Conservation (phyloP, 1,284 basidiomycete species). For the Ustilago xerochloae region DNA sequence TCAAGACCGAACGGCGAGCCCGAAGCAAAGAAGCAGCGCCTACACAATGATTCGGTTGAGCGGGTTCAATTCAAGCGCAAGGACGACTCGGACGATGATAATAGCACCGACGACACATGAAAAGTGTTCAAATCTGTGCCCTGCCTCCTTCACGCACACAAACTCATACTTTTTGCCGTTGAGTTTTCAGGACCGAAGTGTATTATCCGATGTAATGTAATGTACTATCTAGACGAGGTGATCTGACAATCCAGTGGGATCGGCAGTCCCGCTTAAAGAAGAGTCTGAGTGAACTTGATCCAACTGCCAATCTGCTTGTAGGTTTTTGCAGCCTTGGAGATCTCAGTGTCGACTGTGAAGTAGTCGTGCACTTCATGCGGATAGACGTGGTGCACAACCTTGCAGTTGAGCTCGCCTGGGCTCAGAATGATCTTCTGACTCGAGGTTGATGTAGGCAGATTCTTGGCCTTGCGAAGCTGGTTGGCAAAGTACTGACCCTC, state of each 20-base stretch:
- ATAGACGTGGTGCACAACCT: constrained; percentile 28
- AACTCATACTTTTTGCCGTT: no score
- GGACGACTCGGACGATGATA: constrained; percentile 15
- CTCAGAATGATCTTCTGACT: constrained; percentile 32
- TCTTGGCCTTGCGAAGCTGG: constrained; percentile 50
- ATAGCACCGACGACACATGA: background rate
- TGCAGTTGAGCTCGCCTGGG: constrained; percentile 43
- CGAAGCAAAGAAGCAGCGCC: constrained; percentile 30
- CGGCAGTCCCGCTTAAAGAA: constrained; percentile 6
- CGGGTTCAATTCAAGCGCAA: constrained; percentile 32
- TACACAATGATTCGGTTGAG: constrained; percentile 26
- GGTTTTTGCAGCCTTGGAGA: constrained; percentile 31
- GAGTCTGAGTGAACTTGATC: constrained; percentile 46
- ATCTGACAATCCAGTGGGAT: no score
- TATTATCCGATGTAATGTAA: background rate
- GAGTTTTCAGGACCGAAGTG: background rate
- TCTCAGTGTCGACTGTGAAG: constrained; percentile 48
- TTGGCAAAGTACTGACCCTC: constrained; percentile 52
- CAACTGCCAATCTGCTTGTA: constrained; percentile 53
- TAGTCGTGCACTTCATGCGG: constrained; percentile 51
- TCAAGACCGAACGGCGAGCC: constrained; percentile 9
- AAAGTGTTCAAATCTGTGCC: no score
- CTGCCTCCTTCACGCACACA: background rate
- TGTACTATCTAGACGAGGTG: no score
- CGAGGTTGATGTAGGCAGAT: constrained; percentile 42